Evolutionary conservation across 2,329 filamentous ascomycete genomes (phyloP).

Genomic region (Botrytis squamosa): DNA sequence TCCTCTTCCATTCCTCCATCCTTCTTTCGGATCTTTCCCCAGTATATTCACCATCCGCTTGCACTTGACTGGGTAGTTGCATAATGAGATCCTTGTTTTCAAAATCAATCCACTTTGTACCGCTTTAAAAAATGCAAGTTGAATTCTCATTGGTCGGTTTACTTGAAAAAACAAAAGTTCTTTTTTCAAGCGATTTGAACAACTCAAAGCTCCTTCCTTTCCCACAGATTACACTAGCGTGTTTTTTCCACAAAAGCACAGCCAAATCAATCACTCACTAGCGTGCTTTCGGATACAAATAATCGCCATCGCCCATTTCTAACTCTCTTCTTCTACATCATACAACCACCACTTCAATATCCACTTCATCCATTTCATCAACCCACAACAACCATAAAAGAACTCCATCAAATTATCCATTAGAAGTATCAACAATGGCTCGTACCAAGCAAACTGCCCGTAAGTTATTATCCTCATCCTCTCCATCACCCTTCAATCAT

Average conservation of each 20-base stretch:
- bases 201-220: constrained; percentile 19
- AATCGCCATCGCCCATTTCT: constrained; percentile 36
- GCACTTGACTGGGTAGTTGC: constrained; percentile 1
- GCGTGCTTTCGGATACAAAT: constrained; percentile 38
- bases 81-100: constrained; percentile 6
- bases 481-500: not conserved
- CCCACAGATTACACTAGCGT: constrained; percentile 7
- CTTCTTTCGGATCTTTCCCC: not conserved
- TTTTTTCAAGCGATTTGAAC: constrained; percentile 7
- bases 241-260: constrained; percentile 20
- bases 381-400: constrained; percentile 26
- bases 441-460: constrained; percentile 40
- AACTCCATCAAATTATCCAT: constrained; percentile 16
- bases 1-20: not conserved
- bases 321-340: constrained; percentile 35
- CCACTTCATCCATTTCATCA: constrained; percentile 25
- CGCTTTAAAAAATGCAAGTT: constrained; percentile 1
- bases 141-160: constrained; percentile 27
- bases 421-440: constrained; percentile 40
- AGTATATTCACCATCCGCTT: not conserved
- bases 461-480: constrained; percentile 19
- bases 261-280: constrained; percentile 32
- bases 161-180: constrained; percentile 14
- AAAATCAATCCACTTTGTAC: not conserved
- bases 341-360: constrained; percentile 30